Evolutionary conservation across 176 grass and related monocot species (phyloP).

Genomic region (Alloteropsis semialata): DNA sequence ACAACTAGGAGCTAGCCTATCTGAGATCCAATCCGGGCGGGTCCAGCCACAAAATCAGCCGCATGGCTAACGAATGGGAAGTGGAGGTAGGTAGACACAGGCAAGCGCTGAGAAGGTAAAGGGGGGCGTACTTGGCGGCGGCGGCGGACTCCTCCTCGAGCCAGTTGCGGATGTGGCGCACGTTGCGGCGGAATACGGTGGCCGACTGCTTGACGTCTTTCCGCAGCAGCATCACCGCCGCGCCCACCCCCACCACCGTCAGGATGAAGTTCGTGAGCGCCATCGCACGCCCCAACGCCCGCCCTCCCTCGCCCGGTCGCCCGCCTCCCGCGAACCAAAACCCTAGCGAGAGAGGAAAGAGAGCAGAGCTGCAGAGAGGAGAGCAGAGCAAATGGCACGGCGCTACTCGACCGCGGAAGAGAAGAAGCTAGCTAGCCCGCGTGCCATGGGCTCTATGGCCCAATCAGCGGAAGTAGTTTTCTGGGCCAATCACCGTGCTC

Average conservation of each 20-base stretch:
- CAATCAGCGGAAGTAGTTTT: neutral
- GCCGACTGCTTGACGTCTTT: conserved; percentile 89
- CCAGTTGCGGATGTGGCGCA: conserved; percentile 81
- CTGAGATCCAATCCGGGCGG: neutral
- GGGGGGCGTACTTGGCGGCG: conserved; percentile 52
- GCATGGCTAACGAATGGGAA: neutral
- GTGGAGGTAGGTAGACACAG: neutral
- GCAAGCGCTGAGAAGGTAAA: neutral
- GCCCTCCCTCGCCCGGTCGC: neutral
- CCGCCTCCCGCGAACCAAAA: neutral
- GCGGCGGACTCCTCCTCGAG: conserved; percentile 86
- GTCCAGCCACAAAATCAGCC: neutral
- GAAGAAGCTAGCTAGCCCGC: neutral
- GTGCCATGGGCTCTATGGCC: neutral
- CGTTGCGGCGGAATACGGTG: conserved; percentile 75
- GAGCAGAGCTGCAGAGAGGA: neutral
- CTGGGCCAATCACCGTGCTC: neutral
- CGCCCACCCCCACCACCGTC: conserved; percentile 81
- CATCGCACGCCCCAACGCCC: conserved; percentile 23
- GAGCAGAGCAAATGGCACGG: neutral
- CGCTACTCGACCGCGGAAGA: neutral
- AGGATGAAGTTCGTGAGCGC: conserved; percentile 89
- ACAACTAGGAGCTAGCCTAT: neutral
- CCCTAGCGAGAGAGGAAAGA: conserved; percentile 14
- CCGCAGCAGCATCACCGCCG: conserved; percentile 81